Conservation (phyloP, 257 asterid species). For the Plantago major region DNA sequence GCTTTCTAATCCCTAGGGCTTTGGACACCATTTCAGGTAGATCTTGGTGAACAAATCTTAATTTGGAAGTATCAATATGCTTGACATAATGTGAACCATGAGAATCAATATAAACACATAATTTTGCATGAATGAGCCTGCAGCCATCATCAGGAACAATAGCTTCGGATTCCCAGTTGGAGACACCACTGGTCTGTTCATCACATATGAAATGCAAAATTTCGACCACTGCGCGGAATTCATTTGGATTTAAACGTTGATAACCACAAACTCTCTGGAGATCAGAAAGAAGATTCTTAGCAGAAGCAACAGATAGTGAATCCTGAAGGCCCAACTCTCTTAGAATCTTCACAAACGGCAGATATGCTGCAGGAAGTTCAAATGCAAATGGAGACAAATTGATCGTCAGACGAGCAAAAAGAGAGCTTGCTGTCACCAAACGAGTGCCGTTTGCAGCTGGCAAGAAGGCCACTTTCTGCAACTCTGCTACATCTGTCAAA, state of each 20-base stretch:
- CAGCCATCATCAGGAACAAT: constrained; percentile 92
- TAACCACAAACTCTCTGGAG: constrained; percentile 86
- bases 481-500: constrained; percentile 52
- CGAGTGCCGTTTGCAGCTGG: constrained; percentile 98
- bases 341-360: constrained; percentile 76
- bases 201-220: constrained; percentile 63
- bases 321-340: constrained; percentile 85
- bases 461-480: constrained; percentile 80
- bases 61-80: constrained; percentile 69
- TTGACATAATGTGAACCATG: constrained; percentile 69
- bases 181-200: constrained; percentile 44
- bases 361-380: constrained; percentile 80
- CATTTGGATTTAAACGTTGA: constrained; percentile 90
- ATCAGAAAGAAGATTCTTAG: constrained; percentile 71
- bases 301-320: constrained; percentile 60
- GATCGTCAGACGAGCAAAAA: constrained; percentile 76
- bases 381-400: constrained; percentile 93
- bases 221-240: constrained; percentile 84
- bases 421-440: constrained; percentile 81
- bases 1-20: constrained; percentile 71
- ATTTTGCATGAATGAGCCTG: constrained; percentile 82
- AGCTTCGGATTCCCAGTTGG: constrained; percentile 67
- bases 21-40: constrained; percentile 63
- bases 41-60: constrained; percentile 81
- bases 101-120: constrained; percentile 77